These are phyloP conservation scores for Mycogone perniciosa DNA, from an alignment of 2,329 filamentous ascomycete species.

Conservation along the genomic window DNA sequence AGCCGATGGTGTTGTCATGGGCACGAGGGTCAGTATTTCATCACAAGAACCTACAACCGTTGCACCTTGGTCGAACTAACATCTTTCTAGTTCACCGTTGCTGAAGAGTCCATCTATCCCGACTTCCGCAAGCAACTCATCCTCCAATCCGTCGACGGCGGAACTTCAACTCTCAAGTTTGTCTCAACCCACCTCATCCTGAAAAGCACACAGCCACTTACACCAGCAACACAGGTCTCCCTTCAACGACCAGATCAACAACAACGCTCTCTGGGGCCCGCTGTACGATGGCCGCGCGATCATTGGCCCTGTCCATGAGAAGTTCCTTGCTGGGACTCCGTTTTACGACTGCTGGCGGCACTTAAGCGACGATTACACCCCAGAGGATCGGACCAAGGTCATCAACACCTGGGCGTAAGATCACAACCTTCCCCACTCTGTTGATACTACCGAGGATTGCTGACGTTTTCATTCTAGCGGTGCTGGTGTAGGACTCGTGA, in stretches of 20 bases:
- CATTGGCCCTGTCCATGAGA: conserved; percentile 32
- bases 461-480: conserved; percentile 25
- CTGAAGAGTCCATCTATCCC: conserved; percentile 37
- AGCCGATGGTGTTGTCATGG: conserved; percentile 39
- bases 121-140: conserved; percentile 35
- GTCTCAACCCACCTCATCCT: background rate
- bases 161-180: conserved; percentile 40
- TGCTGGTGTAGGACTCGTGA: conserved; percentile 40
- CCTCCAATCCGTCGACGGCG: conserved; percentile 38
- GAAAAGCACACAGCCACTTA: background rate
- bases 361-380: conserved; percentile 31
- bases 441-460: background rate
- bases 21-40: conserved; percentile 30
- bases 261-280: conserved; percentile 34
- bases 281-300: conserved; percentile 41
- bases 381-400: conserved; percentile 27
- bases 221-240: conserved; percentile 23
- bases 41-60: too few relatives aligned
- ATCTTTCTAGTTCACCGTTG: conserved; percentile 34
- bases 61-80: background rate
- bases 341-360: conserved; percentile 36
- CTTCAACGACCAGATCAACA: conserved; percentile 36
- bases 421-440: background rate
- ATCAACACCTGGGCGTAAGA: conserved; percentile 35
- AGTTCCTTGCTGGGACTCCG: conserved; percentile 33